Evolutionary conservation across 2,329 filamentous ascomycete species (phyloP).

Genomic region (Verticillium tricorpus): DNA sequence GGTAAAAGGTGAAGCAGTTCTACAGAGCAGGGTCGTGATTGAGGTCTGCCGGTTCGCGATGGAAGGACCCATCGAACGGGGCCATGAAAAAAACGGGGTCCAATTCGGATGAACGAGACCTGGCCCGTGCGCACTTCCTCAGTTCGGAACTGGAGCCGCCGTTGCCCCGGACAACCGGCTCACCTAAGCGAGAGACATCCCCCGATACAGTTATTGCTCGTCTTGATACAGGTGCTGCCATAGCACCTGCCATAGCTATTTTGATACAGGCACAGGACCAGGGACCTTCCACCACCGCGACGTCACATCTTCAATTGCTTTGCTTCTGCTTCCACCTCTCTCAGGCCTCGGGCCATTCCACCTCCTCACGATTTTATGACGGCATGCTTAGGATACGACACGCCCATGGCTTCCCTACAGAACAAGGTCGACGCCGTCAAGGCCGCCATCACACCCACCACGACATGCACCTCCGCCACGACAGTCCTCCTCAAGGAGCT

Average conservation of each 20-base stretch:
- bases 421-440: constrained; percentile 48
- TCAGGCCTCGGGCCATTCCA: neutral
- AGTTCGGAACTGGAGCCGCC: neutral
- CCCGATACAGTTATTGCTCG: too few relatives aligned
- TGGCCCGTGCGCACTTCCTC: constrained; percentile 5
- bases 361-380: constrained; percentile 15
- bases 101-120: neutral
- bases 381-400: constrained; percentile 25
- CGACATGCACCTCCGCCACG: constrained; percentile 48
- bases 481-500: constrained; percentile 44
- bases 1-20: neutral
- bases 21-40: neutral
- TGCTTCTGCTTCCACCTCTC: neutral
- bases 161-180: neutral
- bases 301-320: constrained; percentile 7
- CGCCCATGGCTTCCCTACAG: constrained; percentile 35
- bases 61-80: too few relatives aligned
- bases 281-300: neutral
- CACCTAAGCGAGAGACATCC: neutral
- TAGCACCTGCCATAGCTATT: neutral
- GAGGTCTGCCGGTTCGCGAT: neutral
- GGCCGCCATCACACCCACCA: constrained; percentile 45
- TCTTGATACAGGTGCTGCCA: too few relatives aligned
- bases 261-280: neutral
- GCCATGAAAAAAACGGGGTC: neutral